phyloP scores from a whole-genome alignment of 495 filamentous ascomycete species.

The Pyrenula massariospora region DNA sequence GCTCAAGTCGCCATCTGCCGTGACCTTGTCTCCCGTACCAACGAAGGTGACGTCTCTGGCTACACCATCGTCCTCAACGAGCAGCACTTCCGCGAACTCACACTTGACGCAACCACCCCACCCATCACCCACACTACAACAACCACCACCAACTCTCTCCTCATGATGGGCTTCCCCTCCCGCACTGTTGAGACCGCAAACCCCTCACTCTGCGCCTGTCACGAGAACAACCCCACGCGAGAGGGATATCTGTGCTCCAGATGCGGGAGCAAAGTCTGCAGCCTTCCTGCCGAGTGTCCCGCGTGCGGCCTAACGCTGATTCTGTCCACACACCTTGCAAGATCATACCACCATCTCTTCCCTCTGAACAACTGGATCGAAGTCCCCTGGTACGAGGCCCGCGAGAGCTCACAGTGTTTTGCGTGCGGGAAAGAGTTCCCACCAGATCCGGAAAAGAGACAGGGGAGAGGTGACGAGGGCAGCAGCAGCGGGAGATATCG shows the following conservation, averaged over 20 bases:
- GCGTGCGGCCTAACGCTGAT: conserved; percentile 88
- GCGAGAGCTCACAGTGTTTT: conserved; percentile 29
- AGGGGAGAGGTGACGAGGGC: conserved; percentile 43
- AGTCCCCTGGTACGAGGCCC: conserved; percentile 69
- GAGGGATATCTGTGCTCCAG: conserved; percentile 90
- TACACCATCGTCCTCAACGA: conserved; percentile 86
- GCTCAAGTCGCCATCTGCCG: conserved; percentile 86
- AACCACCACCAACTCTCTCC: conserved; percentile 58
- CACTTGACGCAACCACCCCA: conserved; percentile 80
- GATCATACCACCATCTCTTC: conserved; percentile 94
- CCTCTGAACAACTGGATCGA: conserved; percentile 83
- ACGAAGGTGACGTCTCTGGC: conserved; percentile 58
- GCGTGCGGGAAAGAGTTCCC: conserved; percentile 43
- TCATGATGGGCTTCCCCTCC: conserved; percentile 99
- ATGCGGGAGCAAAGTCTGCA: conserved; percentile 82
- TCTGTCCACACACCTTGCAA: conserved; percentile 86
- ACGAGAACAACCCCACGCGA: conserved; percentile 58
- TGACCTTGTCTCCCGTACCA: conserved; percentile 79
- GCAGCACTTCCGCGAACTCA: conserved; percentile 75
- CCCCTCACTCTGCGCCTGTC: conserved; percentile 81
- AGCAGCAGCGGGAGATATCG: conserved; percentile 82
- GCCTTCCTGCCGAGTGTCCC: conserved; percentile 83
- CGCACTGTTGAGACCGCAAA: conserved; percentile 57
- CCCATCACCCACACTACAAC: conserved; percentile 63
- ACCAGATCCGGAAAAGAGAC: conserved; percentile 25